These are phyloP conservation scores for Pythium graminicola DNA, from an alignment of 352 stramenopile genomes.

Conservation along the genomic window DNA sequence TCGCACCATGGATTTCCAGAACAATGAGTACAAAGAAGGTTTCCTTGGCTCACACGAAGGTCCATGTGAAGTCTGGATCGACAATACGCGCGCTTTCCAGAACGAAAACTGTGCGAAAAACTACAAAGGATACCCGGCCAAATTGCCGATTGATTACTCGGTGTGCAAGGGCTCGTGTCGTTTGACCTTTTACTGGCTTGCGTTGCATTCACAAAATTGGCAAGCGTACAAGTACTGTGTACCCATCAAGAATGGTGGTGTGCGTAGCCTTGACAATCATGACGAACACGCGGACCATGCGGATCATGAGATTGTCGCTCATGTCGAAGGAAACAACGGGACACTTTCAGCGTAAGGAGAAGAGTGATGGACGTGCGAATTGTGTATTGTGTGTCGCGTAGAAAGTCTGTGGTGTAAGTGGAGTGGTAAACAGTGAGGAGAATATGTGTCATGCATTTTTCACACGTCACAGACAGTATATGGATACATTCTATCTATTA, in stretches of 20 bases:
- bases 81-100: slow-evolving; percentile 22
- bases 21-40: slow-evolving; percentile 38
- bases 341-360: too few relatives aligned
- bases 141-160: slow-evolving; percentile 45
- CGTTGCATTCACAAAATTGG: slow-evolving; percentile 24
- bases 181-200: slow-evolving; percentile 36
- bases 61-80: slow-evolving; percentile 27
- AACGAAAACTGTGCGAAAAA: slow-evolving; percentile 36
- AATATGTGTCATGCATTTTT: too few relatives aligned
- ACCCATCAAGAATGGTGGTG: slow-evolving; percentile 19
- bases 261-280: too few relatives aligned
- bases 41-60: slow-evolving; percentile 36
- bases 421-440: too few relatives aligned
- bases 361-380: too few relatives aligned
- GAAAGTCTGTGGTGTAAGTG: too few relatives aligned
- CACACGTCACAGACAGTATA: too few relatives aligned
- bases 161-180: slow-evolving; percentile 29
- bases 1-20: slow-evolving; percentile 30
- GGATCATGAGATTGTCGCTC: too few relatives aligned
- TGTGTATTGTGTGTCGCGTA: too few relatives aligned
- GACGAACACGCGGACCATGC: too few relatives aligned
- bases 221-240: slow-evolving; percentile 30
- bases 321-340: too few relatives aligned
- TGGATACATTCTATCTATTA: too few relatives aligned
- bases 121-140: slow-evolving; percentile 34